Evolutionary conservation across 768 basidiomycete species (phyloP).

Genomic region (Crassisporium funariophilum): DNA sequence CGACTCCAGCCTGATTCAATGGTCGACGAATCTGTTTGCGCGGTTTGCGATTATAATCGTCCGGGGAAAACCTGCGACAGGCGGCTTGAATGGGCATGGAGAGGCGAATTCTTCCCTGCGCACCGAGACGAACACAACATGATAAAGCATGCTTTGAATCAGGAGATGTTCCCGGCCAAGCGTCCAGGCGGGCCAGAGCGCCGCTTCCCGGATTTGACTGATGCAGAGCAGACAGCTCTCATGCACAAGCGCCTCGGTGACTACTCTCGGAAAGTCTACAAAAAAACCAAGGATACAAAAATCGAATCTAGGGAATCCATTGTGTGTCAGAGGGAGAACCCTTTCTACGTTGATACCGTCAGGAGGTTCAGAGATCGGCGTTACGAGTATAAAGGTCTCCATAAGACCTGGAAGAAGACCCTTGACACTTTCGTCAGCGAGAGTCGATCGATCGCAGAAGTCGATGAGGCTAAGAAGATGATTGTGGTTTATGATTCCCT

Average conservation of each 20-base stretch:
- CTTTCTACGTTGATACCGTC: slow-evolving; percentile 99
- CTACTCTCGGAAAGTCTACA: slow-evolving; percentile 98
- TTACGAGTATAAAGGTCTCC: slow-evolving; percentile 98
- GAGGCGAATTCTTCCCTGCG: slow-evolving; percentile 98
- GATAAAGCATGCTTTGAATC: slow-evolving; percentile 96
- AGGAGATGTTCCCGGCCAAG: slow-evolving; percentile 88
- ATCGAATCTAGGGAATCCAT: slow-evolving; percentile 93
- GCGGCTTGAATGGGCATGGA: slow-evolving; percentile 96
- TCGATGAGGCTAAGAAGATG: slow-evolving; percentile 99
- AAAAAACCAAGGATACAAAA: slow-evolving; percentile 97
- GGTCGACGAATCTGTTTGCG: slow-evolving; percentile 94
- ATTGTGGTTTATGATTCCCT: slow-evolving; percentile 98
- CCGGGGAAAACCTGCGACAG: slow-evolving; percentile 95
- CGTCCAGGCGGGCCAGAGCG: slow-evolving; percentile 72
- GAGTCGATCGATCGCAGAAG: slow-evolving; percentile 75
- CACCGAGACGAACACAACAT: slow-evolving; percentile 98
- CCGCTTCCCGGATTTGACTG: slow-evolving; percentile 80
- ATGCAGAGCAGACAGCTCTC: slow-evolving; percentile 86
- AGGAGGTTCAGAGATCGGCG: slow-evolving; percentile 95
- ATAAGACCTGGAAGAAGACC: slow-evolving; percentile 99
- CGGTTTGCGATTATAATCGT: slow-evolving; percentile 97
- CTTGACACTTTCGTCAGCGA: slow-evolving; percentile 74
- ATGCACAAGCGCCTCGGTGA: slow-evolving; percentile 97
- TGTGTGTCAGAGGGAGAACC: slow-evolving; percentile 96
- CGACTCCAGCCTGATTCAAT: slow-evolving; percentile 98